phyloP scores from a whole-genome alignment of 2,329 filamentous ascomycete species.

The Cercospora citrullina region DNA sequence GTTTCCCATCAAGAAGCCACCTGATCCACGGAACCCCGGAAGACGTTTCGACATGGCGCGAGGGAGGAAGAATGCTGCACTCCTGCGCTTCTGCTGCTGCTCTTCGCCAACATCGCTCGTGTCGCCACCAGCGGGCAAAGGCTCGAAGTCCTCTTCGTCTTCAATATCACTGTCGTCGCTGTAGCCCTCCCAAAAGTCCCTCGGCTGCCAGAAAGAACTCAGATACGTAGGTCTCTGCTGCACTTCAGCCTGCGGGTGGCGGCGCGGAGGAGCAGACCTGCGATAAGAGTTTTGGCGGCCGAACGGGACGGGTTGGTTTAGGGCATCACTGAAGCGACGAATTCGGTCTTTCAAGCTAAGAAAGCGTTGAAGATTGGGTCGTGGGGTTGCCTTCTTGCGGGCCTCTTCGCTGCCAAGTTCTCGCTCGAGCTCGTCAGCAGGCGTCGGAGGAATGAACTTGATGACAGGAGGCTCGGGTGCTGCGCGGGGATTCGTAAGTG shows the following conservation, averaged over 20 bases:
- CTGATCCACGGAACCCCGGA: conserved; percentile 44
- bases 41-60: conserved; percentile 38
- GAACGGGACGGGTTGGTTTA: conserved; percentile 46
- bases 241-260: conserved; percentile 8
- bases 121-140: conserved; percentile 48
- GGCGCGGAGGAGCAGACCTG: conserved; percentile 29
- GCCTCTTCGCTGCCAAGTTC: conserved; percentile 34
- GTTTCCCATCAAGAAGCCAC: conserved; percentile 56
- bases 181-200: conserved; percentile 63
- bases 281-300: conserved; percentile 29
- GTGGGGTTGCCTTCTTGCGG: conserved; percentile 5
- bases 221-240: conserved; percentile 42
- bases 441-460: conserved; percentile 58
- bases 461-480: conserved; percentile 59
- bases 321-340: conserved; percentile 48
- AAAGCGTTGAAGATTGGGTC: conserved; percentile 34
- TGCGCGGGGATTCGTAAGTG: conserved; percentile 59
- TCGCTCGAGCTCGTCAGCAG: conserved; percentile 48
- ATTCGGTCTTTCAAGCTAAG: conserved; percentile 47
- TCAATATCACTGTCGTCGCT: conserved; percentile 42
- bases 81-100: conserved; percentile 3
- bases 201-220: conserved; percentile 64
- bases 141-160: conserved; percentile 36
- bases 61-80: conserved; percentile 25
- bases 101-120: conserved; percentile 43